A percentile compares a stretch with the other conserved stretches of the same genome.
phyloP scores from a whole-genome alignment of 1,284 basidiomycete genomes.

The Coniophora puteana region DNA sequence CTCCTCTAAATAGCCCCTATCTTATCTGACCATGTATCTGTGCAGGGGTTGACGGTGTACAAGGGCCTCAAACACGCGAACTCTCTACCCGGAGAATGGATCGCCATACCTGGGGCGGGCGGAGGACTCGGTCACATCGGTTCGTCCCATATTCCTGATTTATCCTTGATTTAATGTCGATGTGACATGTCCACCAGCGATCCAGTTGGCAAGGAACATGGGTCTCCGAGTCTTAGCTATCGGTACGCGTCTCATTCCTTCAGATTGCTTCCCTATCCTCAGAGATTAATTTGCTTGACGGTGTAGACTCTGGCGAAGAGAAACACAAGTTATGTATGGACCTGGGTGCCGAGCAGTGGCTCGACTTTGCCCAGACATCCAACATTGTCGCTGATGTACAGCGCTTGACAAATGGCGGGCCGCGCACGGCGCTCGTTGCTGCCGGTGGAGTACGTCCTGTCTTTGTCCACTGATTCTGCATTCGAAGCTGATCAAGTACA shows the following conservation, averaged over 20 bases:
- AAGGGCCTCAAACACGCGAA: constrained; percentile 61
- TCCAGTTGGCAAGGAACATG: constrained; percentile 76
- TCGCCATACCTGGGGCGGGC: constrained; percentile 68
- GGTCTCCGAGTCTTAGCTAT: constrained; percentile 83
- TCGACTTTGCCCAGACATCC: constrained; percentile 71
- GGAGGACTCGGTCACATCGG: constrained; percentile 59
- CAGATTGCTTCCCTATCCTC: neutral
- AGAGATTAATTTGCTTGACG: neutral
- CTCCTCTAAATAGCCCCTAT: neutral
- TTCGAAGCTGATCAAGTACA: too few relatives aligned
- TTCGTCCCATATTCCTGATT: too few relatives aligned
- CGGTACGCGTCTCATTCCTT: constrained; percentile 33
- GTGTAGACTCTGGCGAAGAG: constrained; percentile 65
- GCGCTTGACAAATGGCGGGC: constrained; percentile 74
- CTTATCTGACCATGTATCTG: neutral
- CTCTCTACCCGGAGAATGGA: constrained; percentile 56
- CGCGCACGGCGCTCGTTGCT: too few relatives aligned
- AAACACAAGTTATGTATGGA: constrained; percentile 67
- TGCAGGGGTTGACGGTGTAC: constrained; percentile 67
- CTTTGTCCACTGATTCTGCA: too few relatives aligned
- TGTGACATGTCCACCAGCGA: too few relatives aligned
- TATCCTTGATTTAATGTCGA: too few relatives aligned
- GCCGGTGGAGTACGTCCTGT: constrained; percentile 33
- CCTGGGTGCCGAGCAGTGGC: constrained; percentile 77
- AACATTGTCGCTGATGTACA: constrained; percentile 63